A percentile compares a stretch with the other conserved stretches of the same genome.
Evolutionary conservation across 257 asterid species (phyloP).

Genomic region (Nicotiana paniculata): DNA sequence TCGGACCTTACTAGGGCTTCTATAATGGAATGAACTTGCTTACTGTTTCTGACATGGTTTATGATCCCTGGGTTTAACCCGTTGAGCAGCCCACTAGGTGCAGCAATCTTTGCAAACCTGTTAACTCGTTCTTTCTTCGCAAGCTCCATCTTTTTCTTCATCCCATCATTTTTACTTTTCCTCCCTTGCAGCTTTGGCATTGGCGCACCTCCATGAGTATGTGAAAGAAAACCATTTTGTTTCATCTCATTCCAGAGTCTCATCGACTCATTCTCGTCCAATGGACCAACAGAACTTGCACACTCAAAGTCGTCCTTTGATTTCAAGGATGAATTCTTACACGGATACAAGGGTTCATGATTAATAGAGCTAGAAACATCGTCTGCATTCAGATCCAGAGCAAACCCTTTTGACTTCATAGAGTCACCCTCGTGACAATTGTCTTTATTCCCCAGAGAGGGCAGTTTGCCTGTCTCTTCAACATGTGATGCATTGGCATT

Average conservation of each 20-base stretch:
- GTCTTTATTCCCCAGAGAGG: constrained; percentile 19
- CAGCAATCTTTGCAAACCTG: constrained; percentile 82
- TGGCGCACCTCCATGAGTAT: constrained; percentile 38
- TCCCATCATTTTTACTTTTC: constrained; percentile 41
- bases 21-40: constrained; percentile 85
- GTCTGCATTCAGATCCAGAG: constrained; percentile 58
- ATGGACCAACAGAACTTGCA: constrained; percentile 68
- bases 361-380: constrained; percentile 51
- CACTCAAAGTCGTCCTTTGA: constrained; percentile 59
- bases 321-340: constrained; percentile 27
- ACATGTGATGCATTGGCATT: constrained; percentile 11
- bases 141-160: constrained; percentile 64
- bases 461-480: constrained; percentile 21
- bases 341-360: constrained; percentile 29
- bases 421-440: constrained; percentile 10
- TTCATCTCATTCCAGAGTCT: constrained; percentile 79
- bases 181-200: constrained; percentile 54
- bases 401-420: constrained; percentile 32
- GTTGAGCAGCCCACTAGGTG: constrained; percentile 88
- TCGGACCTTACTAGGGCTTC: constrained; percentile 75
- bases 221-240: constrained; percentile 65
- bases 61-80: constrained; percentile 93
- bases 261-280: constrained; percentile 56
- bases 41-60: constrained; percentile 89
- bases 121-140: constrained; percentile 83